Evolutionary conservation across 352 stramenopile genomes (phyloP).

Genomic region (Salisapilia sapeloensis): DNA sequence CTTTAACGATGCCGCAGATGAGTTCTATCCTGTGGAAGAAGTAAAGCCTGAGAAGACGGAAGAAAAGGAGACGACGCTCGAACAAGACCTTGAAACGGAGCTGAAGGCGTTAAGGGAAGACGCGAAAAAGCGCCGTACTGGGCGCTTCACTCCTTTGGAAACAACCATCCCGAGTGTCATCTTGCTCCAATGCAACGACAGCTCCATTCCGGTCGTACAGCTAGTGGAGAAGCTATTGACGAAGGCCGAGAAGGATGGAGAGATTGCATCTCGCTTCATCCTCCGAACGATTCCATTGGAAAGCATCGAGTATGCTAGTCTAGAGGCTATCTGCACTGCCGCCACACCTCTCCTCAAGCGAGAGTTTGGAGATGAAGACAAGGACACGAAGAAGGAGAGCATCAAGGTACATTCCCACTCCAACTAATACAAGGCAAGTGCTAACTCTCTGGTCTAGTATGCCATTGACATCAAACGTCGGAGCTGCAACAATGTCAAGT

Average conservation of each 20-base stretch:
- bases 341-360: conserved; percentile 32
- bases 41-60: conserved; percentile 2
- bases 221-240: conserved; percentile 43
- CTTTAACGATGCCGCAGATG: conserved; percentile 26
- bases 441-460: conserved; percentile 7
- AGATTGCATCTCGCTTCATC: conserved; percentile 62
- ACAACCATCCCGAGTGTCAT: conserved; percentile 55
- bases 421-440: conserved; percentile 3
- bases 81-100: conserved; percentile 54
- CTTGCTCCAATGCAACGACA: conserved; percentile 43
- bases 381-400: conserved; percentile 8
- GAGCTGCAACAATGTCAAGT: conserved; percentile 55
- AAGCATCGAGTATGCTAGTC: conserved; percentile 38
- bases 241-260: conserved; percentile 35
- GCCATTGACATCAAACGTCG: conserved; percentile 64
- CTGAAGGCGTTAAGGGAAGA: conserved; percentile 37
- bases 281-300: conserved; percentile 60
- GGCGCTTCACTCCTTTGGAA: conserved; percentile 49
- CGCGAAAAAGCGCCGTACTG: conserved; percentile 35
- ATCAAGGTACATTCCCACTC: conserved; percentile 8
- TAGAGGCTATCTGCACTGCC: conserved; percentile 37
- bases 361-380: conserved; percentile 14
- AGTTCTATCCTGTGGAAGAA: conserved; percentile 3
- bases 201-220: conserved; percentile 18
- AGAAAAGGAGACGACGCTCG: conserved; percentile 13